These are phyloP conservation scores for Lactarius hatsudake DNA, from an alignment of 768 basidiomycete genomes.

Conservation along the genomic window DNA sequence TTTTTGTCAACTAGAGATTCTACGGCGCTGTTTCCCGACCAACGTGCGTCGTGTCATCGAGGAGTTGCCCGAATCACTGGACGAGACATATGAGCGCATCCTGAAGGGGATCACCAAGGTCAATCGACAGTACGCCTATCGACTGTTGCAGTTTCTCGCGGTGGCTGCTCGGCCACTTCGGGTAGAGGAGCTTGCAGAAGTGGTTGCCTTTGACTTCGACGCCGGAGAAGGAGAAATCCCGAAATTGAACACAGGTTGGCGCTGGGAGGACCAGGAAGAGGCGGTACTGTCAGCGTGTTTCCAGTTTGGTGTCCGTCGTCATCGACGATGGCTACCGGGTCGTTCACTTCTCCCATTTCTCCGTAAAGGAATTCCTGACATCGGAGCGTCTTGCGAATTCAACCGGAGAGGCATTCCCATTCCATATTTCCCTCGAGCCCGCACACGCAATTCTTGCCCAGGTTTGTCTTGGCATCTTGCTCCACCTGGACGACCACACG, in stretches of 20 bases:
- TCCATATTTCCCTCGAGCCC: background rate
- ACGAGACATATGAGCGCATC: background rate
- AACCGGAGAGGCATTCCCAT: background rate
- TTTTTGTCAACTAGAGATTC: background rate
- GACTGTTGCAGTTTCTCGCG: background rate
- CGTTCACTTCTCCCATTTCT: too few species aligned
- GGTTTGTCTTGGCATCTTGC: background rate
- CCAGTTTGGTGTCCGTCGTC: background rate
- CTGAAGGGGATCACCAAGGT: background rate
- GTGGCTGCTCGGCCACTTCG: background rate
- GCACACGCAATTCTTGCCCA: background rate
- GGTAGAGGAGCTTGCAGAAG: constrained; percentile 1
- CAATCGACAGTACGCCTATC: background rate
- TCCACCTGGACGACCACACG: background rate
- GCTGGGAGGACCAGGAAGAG: background rate
- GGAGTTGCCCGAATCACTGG: background rate
- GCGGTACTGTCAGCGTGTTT: background rate
- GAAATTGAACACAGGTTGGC: background rate
- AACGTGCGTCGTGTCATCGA: background rate
- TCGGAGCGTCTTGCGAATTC: background rate
- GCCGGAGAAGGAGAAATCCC: background rate
- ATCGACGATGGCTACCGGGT: background rate
- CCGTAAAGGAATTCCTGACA: background rate
- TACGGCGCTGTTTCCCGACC: background rate
- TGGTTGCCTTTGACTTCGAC: background rate